Percentiles rank a stretch among this genome's conserved stretches.
These are phyloP conservation scores for Coniella lustricola DNA, from an alignment of 2,329 filamentous ascomycete species.

Conservation along the genomic window DNA sequence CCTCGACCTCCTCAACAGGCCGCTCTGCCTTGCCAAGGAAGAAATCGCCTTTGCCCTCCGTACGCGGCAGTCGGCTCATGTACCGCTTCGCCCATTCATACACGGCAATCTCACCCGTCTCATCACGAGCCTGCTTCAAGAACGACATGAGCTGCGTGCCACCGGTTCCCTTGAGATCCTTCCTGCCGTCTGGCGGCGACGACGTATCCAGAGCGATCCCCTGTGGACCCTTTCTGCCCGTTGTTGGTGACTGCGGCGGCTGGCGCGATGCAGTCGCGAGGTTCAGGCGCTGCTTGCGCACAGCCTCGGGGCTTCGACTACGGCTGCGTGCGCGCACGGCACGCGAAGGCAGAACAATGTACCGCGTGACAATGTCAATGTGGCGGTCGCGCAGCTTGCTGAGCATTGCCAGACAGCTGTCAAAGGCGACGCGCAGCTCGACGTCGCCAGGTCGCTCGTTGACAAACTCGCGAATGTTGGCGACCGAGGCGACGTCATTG, in stretches of 20 bases:
- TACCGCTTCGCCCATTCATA: conserved; percentile 53
- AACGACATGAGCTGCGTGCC: conserved; percentile 93
- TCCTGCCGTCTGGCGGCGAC: too few relatives aligned
- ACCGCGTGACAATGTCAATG: conserved; percentile 91
- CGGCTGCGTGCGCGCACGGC: conserved; percentile 61
- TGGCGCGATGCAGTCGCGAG: conserved; percentile 53
- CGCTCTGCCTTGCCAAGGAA: conserved; percentile 49
- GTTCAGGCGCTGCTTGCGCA: conserved; percentile 43
- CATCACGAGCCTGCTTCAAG: conserved; percentile 90
- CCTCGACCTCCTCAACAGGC: conserved; percentile 40
- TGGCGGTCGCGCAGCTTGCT: conserved; percentile 79
- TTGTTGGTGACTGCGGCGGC: conserved; percentile 21
- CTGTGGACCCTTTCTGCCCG: conserved; percentile 9
- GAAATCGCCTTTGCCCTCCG: conserved; percentile 48
- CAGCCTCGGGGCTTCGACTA: conserved; percentile 49
- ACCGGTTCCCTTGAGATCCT: conserved; percentile 71
- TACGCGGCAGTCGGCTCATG: conserved; percentile 45
- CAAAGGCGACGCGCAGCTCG: conserved; percentile 72
- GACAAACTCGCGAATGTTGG: conserved; percentile 85
- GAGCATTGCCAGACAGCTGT: conserved; percentile 73
- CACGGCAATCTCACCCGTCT: conserved; percentile 88
- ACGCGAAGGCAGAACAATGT: conserved; percentile 84
- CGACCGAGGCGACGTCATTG: conserved; percentile 66
- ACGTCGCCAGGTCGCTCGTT: conserved; percentile 49
- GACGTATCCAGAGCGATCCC: conserved; percentile 24